Base-by-base conservation (phyloP, 2,329 filamentous ascomycete species). In the Anthostomella pinea region DNA sequence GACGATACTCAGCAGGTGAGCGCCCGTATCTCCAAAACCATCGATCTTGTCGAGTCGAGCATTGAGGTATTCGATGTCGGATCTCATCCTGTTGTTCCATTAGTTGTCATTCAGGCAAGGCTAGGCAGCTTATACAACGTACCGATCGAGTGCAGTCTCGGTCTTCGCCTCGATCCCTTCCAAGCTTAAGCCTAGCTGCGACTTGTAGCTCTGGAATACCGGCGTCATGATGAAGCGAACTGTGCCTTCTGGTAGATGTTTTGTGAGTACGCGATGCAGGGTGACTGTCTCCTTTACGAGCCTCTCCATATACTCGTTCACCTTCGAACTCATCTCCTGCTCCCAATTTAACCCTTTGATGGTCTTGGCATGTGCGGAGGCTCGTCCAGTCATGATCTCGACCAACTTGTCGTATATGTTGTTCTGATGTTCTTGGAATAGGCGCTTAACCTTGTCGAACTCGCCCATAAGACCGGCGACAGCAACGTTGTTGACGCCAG, bases 331-430 rank as follows among this genome's bases (percentile, higher is more conserved):
- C 8, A 57, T 61, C 29, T 67, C 40, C n/a, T 62, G 57, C 47
- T 91, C 83, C 85, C 88, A 95, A 46, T 87, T 72, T 26, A 90
- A 77, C 31, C 78, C 76, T 57, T 77, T 83, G 69, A 95, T 82
- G 16, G 79, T 77, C 56, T 81, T 83, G 24, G 87, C 81, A 54
- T 91, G 88, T 6, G 82, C 68, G 4, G 77, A 69, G 2, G 87
- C 87, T 5, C 89, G 79, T 2, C 79, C 80, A 37, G 81, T 84
- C 85, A 96, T 94, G 33, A 96, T 95, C 48, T 95, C 88, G 13
- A 95, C 85, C 1, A 96, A 70, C 59, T 96, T 96, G 56, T 95
- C 88, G 59, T 93, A 88, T 41, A 96, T 95, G 43, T 79, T 89
- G 45, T 83, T 82, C 58, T 95, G 89, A 57, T 96, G 90, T 57